Conservation (phyloP, 2,329 filamentous ascomycete species). For the Pseudogymnoascus sp. region DNA sequence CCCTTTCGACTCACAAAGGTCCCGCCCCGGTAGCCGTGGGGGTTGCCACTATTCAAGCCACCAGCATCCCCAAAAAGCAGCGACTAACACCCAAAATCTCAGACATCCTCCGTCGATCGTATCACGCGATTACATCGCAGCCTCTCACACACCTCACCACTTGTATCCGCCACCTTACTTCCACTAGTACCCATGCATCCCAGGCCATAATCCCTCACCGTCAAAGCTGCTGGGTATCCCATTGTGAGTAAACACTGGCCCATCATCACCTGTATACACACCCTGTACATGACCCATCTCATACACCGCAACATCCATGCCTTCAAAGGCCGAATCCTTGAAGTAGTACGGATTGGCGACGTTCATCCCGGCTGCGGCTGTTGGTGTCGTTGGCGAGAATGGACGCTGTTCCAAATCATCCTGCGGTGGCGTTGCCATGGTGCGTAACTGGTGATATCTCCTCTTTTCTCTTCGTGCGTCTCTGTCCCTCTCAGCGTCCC, state of each 20-base stretch:
- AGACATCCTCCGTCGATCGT: not conserved
- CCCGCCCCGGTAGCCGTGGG: not conserved
- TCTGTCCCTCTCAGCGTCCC: not conserved
- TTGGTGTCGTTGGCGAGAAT: conserved; percentile 1
- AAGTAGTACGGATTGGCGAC: conserved; percentile 17
- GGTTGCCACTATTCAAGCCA: not conserved
- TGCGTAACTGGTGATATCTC: conserved; percentile 4
- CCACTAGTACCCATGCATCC: not conserved
- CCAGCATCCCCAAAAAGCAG: not conserved
- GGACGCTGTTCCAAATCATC: not conserved
- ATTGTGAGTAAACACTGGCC: conserved; percentile 21
- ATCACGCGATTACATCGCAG: not conserved
- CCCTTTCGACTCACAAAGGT: not conserved
- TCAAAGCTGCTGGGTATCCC: conserved; percentile 3
- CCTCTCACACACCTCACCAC: not conserved
- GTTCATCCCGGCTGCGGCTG: conserved; percentile 17
- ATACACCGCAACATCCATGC: conserved; percentile 19
- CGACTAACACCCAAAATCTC: not conserved
- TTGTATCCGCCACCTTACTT: not conserved
- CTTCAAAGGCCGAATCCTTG: conserved; percentile 17
- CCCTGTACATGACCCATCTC: conserved; percentile 22
- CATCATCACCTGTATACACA: conserved; percentile 18
- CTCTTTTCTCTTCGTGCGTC: not conserved
- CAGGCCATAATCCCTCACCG: not conserved
- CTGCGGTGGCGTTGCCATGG: not conserved